These are phyloP conservation scores for Nematodospora valgi DNA, from an alignment of 805 yeast species.

Conservation along the genomic window DNA sequence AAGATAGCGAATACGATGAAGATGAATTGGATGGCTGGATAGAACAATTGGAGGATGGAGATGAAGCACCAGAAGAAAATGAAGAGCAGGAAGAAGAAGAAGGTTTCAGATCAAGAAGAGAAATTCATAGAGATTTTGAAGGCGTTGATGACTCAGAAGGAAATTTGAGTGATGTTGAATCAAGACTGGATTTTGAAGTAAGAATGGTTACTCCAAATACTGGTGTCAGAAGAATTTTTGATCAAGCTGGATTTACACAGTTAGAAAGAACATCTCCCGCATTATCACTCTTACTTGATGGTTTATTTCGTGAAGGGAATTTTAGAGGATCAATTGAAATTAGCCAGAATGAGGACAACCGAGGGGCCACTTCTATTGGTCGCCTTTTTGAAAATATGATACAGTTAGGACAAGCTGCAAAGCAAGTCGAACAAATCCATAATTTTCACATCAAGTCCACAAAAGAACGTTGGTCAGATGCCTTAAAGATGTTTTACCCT, in stretches of 20 bases:
- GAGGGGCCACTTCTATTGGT: constrained; percentile 17
- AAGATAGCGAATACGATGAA: constrained; percentile 31
- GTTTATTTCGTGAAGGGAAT: constrained; percentile 13
- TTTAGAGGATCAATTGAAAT: constrained; percentile 24
- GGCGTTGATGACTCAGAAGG: constrained; percentile 18
- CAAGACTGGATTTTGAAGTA: constrained; percentile 19
- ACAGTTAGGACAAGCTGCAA: constrained; percentile 10
- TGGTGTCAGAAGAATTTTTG: constrained; percentile 11
- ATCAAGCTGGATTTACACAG: constrained; percentile 7
- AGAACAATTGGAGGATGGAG: constrained; percentile 33
- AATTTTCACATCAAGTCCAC: constrained; percentile 44
- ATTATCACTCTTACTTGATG: constrained; percentile 10
- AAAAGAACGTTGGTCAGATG: constrained; percentile 65
- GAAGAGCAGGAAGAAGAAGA: constrained; percentile 1
- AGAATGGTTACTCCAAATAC: constrained; percentile 10
- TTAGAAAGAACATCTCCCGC: constrained; percentile 12
- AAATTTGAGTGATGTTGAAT: constrained; percentile 17
- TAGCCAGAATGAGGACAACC: constrained; percentile 8
- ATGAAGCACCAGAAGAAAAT: constrained; percentile 13
- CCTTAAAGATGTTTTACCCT: constrained; percentile 49
- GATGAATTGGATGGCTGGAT: constrained; percentile 41
- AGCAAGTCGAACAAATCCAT: constrained; percentile 3
- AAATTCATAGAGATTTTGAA: constrained; percentile 10
- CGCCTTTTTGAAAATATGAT: constrained; percentile 22
- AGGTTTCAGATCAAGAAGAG: constrained; percentile 9